Percentiles rank a stretch among this genome's conserved stretches.
phyloP scores from a whole-genome alignment of 1,284 basidiomycete species.

The Pseudozyma sp. region DNA sequence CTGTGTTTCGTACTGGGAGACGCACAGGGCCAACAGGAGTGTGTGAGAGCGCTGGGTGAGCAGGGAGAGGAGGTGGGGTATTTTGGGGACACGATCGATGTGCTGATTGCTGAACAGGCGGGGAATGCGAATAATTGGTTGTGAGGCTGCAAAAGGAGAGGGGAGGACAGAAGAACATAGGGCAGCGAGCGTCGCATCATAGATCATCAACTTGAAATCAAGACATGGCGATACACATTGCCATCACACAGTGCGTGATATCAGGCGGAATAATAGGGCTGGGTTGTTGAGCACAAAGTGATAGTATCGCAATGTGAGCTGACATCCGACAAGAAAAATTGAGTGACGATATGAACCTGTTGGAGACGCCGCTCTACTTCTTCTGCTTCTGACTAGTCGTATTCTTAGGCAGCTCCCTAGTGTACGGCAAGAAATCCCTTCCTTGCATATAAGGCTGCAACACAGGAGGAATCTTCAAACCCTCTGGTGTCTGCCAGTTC shows the following conservation, averaged over 20 bases:
- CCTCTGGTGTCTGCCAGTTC: conserved; percentile 97
- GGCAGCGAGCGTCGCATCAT: not conserved
- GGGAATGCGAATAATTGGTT: conserved; percentile 50
- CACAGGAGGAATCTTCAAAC: conserved; percentile 86
- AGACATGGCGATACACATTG: too few species aligned
- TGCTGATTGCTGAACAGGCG: conserved; percentile 60
- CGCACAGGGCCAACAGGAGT: conserved; percentile 26
- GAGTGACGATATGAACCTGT: too few species aligned
- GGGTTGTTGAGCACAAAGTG: too few species aligned
- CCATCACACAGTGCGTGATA: too few species aligned
- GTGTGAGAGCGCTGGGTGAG: conserved; percentile 40
- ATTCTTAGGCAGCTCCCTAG: conserved; percentile 82
- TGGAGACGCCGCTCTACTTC: conserved; percentile 69
- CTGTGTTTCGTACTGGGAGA: conserved; percentile 59
- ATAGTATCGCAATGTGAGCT: too few species aligned
- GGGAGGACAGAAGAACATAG: not conserved
- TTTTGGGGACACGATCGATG: conserved; percentile 64
- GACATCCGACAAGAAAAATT: too few species aligned
- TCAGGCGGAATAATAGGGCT: too few species aligned
- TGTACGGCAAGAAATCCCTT: conserved; percentile 89
- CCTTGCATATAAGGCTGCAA: conserved; percentile 96
- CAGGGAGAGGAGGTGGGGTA: conserved; percentile 36
- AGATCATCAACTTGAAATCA: not conserved
- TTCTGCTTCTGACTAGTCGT: conserved; percentile 74
- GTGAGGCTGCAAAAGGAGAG: not conserved